phyloP scores from a whole-genome alignment of 148 eudicot species.

The Rhododendron griersonianum region DNA sequence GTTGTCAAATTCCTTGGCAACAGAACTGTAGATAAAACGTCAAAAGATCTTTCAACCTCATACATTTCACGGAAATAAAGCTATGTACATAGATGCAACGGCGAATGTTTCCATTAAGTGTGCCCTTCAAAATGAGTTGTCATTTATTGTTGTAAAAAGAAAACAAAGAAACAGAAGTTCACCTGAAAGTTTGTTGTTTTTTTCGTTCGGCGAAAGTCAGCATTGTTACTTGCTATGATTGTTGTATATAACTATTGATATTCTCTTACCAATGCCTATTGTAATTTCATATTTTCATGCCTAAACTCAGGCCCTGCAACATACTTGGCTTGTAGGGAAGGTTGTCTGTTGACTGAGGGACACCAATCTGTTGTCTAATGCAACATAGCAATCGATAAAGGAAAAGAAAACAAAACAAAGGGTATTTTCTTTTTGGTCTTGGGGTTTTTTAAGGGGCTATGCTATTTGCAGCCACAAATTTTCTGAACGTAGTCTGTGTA shows the following conservation, averaged over 20 bases:
- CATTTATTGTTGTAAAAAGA: neutral
- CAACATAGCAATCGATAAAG: neutral
- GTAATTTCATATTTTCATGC: neutral
- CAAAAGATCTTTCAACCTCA: neutral
- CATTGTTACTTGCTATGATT: neutral
- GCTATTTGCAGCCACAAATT: too few species aligned
- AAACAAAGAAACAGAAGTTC: neutral
- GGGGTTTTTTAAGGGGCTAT: neutral
- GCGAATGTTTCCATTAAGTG: neutral
- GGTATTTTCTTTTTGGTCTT: neutral
- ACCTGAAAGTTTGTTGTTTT: neutral
- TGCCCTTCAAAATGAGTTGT: neutral
- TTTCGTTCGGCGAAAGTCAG: neutral
- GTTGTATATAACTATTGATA: neutral
- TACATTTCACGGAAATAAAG: neutral
- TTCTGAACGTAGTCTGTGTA: too few species aligned
- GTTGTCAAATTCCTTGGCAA: neutral
- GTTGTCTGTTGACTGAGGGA: neutral
- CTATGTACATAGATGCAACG: neutral
- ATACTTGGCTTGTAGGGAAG: neutral
- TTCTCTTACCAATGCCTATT: neutral
- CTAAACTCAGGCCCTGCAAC: neutral
- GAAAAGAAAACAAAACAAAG: neutral
- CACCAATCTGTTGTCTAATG: neutral
- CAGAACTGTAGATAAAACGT: neutral